Percentiles rank a stretch among this genome's conserved stretches.
Evolutionary conservation across 257 asterid species (phyloP).

Genomic region (Solanum gracilifrons): DNA sequence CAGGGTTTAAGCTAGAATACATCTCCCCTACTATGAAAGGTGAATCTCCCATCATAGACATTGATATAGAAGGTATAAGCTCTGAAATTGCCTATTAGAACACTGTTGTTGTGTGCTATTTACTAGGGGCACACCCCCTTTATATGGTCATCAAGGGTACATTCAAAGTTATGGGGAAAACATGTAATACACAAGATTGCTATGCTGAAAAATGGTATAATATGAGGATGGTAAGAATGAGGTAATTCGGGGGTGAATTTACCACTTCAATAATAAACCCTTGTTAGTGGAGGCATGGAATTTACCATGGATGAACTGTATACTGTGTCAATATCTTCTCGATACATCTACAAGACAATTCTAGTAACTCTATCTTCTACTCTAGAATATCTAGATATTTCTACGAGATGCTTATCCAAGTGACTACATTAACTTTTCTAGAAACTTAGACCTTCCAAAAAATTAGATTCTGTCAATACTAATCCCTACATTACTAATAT

Average conservation of each 20-base stretch:
- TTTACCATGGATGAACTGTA: neutral
- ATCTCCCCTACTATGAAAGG: neutral
- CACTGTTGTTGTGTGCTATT: neutral
- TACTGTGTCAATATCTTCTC: neutral
- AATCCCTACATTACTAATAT: too few relatives aligned
- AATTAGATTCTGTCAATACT: neutral
- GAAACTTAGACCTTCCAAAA: neutral
- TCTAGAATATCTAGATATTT: neutral
- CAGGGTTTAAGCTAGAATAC: neutral
- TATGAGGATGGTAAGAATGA: too few relatives aligned
- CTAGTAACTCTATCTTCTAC: neutral
- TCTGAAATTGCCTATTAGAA: neutral
- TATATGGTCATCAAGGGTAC: neutral
- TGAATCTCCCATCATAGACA: neutral
- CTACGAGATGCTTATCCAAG: neutral
- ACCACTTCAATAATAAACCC: too few relatives aligned
- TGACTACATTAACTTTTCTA: neutral
- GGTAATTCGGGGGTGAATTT: too few relatives aligned
- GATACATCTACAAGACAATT: neutral
- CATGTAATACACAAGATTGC: neutral
- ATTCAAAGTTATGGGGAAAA: neutral
- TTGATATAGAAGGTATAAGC: neutral
- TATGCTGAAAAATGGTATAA: too few relatives aligned
- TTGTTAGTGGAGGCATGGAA: too few relatives aligned
- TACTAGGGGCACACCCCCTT: neutral